Base-by-base conservation (phyloP, 371 early-diverging fungal genomes). In the Mucor indicus region DNA sequence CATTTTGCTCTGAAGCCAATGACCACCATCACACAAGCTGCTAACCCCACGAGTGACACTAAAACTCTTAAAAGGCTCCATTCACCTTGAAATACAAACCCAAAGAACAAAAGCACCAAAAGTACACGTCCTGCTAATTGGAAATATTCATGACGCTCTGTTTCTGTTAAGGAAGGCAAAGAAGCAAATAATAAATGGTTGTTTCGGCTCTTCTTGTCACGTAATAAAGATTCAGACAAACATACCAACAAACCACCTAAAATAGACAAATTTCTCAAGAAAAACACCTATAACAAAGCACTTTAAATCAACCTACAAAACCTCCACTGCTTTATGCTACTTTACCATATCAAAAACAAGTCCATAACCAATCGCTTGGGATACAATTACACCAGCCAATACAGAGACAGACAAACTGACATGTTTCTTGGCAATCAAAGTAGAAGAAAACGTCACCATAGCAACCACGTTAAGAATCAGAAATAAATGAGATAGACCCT, bases 1-100 rank as follows among this genome's bases (percentile, higher is more conserved):
- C 82, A 88, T 77, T 91, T 92, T 24, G 96, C 94, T 74, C 92
- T 95, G 79, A 95, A 96, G 1, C 97, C 97, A 17, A 96, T 81
- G 0, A 87, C 90, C 12, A 96, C 89, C 93, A 94, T 92, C 30
- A 85, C 62, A 60, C 94, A 95, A 22, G 92, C 92, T 16, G 79
- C 72, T 10, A 88, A 71, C 9, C 89, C 89, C 27, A 95, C 63
- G 9, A 84, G 24, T 6, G 87, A 77, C 9, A 91, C 79, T 11
- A 80, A 44, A n/a, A 82, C 36, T 1, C 95, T 79, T 13, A 81
- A 45, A 15, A 87, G 1, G 10, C 85, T 70, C 69, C 89, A 84
- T 38, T 86, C 78, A 20, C 93, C 95, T 22, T 86, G 83, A 50
- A 96, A 81, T 17, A 90, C 69, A 62, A 96, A 90, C 4, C 85